Evolutionary conservation across 176 grass and related monocot genomes (phyloP).

Genomic region (Zizania latifolia): DNA sequence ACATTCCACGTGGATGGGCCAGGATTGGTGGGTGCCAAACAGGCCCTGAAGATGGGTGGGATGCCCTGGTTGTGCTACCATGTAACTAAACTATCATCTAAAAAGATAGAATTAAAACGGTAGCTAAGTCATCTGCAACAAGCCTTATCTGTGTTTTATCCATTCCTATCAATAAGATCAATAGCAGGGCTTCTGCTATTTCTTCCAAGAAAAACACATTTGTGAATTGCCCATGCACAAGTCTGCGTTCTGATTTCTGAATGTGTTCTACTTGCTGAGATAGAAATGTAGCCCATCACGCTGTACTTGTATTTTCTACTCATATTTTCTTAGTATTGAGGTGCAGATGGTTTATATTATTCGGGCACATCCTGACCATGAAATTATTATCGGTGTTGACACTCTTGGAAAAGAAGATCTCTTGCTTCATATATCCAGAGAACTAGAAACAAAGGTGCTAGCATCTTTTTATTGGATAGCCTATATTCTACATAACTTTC

Average conservation of each 20-base stretch:
- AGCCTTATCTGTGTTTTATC: background rate
- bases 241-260: slow-evolving; percentile 8
- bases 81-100: background rate
- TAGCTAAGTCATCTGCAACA: background rate
- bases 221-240: background rate
- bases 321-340: slow-evolving; percentile 19
- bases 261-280: background rate
- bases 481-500: background rate
- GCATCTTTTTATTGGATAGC: background rate
- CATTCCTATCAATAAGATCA: background rate
- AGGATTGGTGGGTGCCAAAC: too few species aligned
- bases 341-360: slow-evolving; percentile 64
- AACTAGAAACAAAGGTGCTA: slow-evolving; percentile 57
- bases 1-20: too few species aligned
- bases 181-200: background rate
- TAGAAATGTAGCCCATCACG: slow-evolving; percentile 3
- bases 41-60: background rate
- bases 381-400: slow-evolving; percentile 67
- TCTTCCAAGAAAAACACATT: background rate
- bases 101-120: background rate
- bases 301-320: background rate
- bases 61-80: background rate
- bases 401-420: slow-evolving; percentile 83
- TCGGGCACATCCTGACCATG: slow-evolving; percentile 57
- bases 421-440: slow-evolving; percentile 68